Evolutionary conservation across 768 basidiomycete genomes (phyloP).

Genomic region (Sporobolomyces roseus): DNA sequence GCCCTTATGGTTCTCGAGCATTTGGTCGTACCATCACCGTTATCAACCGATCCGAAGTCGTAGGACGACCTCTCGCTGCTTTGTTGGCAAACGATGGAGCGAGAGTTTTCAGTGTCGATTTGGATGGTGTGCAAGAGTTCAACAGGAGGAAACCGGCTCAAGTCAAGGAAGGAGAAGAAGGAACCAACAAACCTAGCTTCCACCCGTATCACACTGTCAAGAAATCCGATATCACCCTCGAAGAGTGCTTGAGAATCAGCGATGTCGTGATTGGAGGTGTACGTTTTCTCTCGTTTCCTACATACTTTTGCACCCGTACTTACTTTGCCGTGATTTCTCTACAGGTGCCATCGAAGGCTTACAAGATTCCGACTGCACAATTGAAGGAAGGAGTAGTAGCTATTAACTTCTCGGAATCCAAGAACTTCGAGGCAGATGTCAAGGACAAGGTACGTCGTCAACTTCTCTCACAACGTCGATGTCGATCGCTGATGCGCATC

Average conservation of each 20-base stretch:
- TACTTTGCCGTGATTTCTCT: neutral
- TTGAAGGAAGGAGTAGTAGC: slow-evolving; percentile 92
- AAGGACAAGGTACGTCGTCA: slow-evolving; percentile 69
- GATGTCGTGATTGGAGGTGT: slow-evolving; percentile 78
- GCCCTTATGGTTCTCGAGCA: slow-evolving; percentile 90
- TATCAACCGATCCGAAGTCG: slow-evolving; percentile 97
- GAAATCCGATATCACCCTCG: slow-evolving; percentile 63
- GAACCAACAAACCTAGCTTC: slow-evolving; percentile 56
- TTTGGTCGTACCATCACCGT: slow-evolving; percentile 90
- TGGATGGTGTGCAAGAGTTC: slow-evolving; percentile 95
- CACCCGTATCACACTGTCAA: slow-evolving; percentile 80
- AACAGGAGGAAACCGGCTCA: slow-evolving; percentile 54
- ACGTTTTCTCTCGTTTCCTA: neutral
- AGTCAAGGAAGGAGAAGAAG: slow-evolving; percentile 41
- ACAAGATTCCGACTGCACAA: slow-evolving; percentile 83
- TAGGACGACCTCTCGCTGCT: slow-evolving; percentile 93
- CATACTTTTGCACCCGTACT: neutral
- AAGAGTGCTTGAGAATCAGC: slow-evolving; percentile 74
- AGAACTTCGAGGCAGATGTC: slow-evolving; percentile 92
- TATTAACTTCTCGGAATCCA: slow-evolving; percentile 86
- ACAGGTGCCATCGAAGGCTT: slow-evolving; percentile 72
- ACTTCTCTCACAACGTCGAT: neutral
- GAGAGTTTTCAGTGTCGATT: slow-evolving; percentile 88
- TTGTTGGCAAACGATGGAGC: slow-evolving; percentile 95
- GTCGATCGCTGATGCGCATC: neutral